phyloP scores from a whole-genome alignment of 73 alveolate genomes.

The Tetrahymena thermophila region DNA sequence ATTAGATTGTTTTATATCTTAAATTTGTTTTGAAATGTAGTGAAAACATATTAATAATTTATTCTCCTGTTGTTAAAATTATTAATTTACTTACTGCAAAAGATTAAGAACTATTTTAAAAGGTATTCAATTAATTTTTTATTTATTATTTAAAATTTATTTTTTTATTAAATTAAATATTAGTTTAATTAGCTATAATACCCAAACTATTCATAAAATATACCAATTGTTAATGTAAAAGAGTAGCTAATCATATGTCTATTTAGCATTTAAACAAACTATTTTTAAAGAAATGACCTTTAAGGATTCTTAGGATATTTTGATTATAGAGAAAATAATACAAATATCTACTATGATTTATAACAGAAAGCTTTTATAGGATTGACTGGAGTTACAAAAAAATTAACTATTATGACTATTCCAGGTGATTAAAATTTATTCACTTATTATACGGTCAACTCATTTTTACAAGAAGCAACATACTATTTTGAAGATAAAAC shows the following conservation, averaged over 20 bases:
- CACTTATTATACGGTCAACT: background rate
- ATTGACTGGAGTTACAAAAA: background rate
- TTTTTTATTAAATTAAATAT: too few relatives aligned
- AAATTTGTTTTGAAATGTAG: background rate
- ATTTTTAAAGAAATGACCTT: background rate
- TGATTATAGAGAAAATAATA: background rate
- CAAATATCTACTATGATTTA: background rate
- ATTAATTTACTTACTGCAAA: background rate
- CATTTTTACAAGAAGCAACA: background rate
- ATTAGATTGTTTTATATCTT: background rate
- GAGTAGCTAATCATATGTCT: background rate
- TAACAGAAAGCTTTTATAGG: background rate
- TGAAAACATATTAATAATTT: too few relatives aligned
- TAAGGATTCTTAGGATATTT: too few relatives aligned
- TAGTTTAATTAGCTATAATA: background rate
- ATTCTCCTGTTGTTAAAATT: background rate
- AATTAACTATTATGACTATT: background rate
- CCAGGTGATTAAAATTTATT: background rate
- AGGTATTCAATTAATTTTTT: background rate
- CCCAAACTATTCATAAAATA: background rate
- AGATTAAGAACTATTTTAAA: background rate
- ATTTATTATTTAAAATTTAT: too few relatives aligned
- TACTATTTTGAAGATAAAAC: background rate
- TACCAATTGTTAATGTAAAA: background rate
- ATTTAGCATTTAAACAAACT: too few relatives aligned